Evolutionary conservation across 352 stramenopile species (phyloP).

Genomic region (Globisporangium iwayamae): DNA sequence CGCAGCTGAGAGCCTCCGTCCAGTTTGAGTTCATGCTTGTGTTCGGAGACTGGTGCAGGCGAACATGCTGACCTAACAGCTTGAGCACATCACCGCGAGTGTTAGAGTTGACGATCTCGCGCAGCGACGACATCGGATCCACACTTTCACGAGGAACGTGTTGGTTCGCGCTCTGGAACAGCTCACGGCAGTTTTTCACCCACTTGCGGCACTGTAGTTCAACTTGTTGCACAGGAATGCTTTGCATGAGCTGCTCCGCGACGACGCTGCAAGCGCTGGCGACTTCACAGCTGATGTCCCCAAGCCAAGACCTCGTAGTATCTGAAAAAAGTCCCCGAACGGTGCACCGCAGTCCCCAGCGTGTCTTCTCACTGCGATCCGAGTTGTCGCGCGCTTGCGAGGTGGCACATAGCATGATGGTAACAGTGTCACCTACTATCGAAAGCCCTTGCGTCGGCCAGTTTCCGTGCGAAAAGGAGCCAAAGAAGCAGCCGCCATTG

Average conservation of each 20-base stretch:
- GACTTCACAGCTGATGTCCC: conserved; percentile 27
- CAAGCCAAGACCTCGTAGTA: conserved; percentile 22
- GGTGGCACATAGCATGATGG: conserved; percentile 61
- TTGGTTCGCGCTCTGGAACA: conserved; percentile 25
- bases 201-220: conserved; percentile 33
- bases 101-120: conserved; percentile 22
- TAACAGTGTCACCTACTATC: conserved; percentile 59
- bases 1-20: conserved; percentile 12
- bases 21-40: conserved; percentile 17
- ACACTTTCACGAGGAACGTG: not conserved
- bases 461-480: conserved; percentile 42
- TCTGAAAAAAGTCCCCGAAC: conserved; percentile 38
- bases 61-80: not conserved
- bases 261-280: conserved; percentile 34
- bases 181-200: conserved; percentile 14
- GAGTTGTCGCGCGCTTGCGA: conserved; percentile 43
- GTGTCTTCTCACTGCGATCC: conserved; percentile 31
- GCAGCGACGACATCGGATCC: conserved; percentile 11
- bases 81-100: conserved; percentile 18
- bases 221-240: conserved; percentile 22
- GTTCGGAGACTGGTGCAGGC: conserved; percentile 15
- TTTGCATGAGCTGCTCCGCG: conserved; percentile 37
- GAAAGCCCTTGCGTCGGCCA: conserved; percentile 55
- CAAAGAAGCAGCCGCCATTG: conserved; percentile 66
- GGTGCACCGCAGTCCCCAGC: conserved; percentile 61